Evolutionary conservation across 441 rosid genomes (phyloP), one percentile per base, ranked within the genome.

Genomic region (Populus hybrid): DNA sequence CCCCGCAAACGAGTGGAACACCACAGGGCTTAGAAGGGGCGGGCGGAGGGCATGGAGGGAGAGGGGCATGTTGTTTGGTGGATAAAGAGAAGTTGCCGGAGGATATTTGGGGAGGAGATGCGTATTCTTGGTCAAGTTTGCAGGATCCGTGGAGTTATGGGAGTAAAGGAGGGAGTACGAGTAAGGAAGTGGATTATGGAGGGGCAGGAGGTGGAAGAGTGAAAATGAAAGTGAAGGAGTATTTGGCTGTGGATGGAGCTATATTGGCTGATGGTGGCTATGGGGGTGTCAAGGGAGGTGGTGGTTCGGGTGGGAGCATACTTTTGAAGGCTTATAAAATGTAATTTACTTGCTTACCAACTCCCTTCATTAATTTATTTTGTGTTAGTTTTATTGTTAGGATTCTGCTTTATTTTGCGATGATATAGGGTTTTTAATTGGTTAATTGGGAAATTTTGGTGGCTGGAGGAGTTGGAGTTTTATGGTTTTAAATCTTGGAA

Each of bases 71-170:
- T 66, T 95, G 98, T 82, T 86, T 87, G 85, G 86, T 89, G 28
- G 97, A 92, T 74, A 75, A 89, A 72, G 83, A 73, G 35, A 90
- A 89, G 91, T 87, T 92, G 73, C 92, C 98, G 9, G 98, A 91
- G 87, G 98, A 95, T 78, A 95, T 92, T 9, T 94, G 99, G 98
- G 99, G 99, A 70, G 99, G 99, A 74, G 99, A 95, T 80, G 93
- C 97, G 2, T 94, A 95, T 75, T 90, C 99, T 1, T 95, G 99
- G 99, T 89, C 94, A 6, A 82, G 89, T 18, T 79, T 95, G 86
- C 88, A 91, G 81, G 78, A 32, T 67, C 99, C 99, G 2, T 79
- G 79, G 76, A 92, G 99, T 83, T 90, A 82, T 78, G 99, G 98
- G 73, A 95, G 99, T 76, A 85, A 82, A 75, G 99, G 99, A 10